phyloP scores from a whole-genome alignment of 2,329 filamentous ascomycete genomes.

The Hypoxylon sp. region DNA sequence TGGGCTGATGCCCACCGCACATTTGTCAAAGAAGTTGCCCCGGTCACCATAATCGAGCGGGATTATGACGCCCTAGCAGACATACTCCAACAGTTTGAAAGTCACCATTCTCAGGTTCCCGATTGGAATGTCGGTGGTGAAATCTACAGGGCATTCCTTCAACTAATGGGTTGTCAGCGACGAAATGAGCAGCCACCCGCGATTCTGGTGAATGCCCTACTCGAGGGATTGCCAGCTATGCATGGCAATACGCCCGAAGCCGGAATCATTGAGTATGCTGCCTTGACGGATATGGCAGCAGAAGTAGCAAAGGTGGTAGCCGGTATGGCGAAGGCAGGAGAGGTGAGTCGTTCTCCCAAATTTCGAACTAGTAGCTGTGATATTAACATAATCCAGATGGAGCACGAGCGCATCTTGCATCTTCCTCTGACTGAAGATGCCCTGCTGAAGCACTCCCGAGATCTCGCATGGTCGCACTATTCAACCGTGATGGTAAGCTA shows the following conservation, averaged over 20 bases:
- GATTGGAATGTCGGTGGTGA: constrained; percentile 85
- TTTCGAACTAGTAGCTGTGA: not conserved
- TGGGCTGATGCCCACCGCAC: constrained; percentile 87
- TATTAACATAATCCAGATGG: constrained; percentile 49
- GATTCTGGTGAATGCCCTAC: constrained; percentile 67
- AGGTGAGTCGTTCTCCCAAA: constrained; percentile 46
- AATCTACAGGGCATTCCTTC: constrained; percentile 77
- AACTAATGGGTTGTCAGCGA: constrained; percentile 60
- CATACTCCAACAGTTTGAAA: constrained; percentile 79
- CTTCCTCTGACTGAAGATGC: constrained; percentile 54
- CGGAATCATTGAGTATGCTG: constrained; percentile 52
- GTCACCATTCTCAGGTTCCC: constrained; percentile 70
- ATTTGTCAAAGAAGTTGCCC: constrained; percentile 84
- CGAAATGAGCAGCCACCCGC: constrained; percentile 57
- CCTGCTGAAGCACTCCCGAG: constrained; percentile 52
- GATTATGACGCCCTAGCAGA: constrained; percentile 78
- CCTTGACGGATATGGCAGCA: constrained; percentile 54
- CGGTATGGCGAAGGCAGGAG: constrained; percentile 48
- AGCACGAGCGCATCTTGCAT: constrained; percentile 51
- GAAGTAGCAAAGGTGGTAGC: constrained; percentile 53
- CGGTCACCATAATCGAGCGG: constrained; percentile 82
- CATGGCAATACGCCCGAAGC: constrained; percentile 57
- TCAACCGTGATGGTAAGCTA: constrained; percentile 48
- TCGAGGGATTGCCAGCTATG: constrained; percentile 69
- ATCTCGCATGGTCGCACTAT: constrained; percentile 53